phyloP scores from a whole-genome alignment of 345 rosid species.

The Citrus hindsii region DNA sequence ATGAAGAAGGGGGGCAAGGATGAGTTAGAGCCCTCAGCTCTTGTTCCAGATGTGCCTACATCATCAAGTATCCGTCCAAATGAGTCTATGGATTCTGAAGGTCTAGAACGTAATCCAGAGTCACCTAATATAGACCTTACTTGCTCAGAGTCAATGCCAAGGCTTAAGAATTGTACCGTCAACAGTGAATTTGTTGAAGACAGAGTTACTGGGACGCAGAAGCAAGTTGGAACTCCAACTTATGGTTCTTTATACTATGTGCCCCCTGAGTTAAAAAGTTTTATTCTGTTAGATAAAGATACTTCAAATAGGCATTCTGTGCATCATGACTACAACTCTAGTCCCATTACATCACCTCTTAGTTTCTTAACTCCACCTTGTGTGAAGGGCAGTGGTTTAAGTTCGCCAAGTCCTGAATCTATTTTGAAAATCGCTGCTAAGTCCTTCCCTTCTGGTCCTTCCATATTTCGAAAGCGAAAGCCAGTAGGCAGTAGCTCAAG shows the following conservation, averaged over 20 bases:
- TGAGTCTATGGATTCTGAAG: constrained; percentile 50
- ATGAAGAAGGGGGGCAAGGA: constrained; percentile 42
- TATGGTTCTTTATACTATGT: constrained; percentile 54
- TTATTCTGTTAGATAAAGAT: constrained; percentile 35
- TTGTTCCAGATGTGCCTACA: constrained; percentile 30
- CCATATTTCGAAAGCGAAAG: constrained; percentile 80
- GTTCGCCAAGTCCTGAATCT: constrained; percentile 65
- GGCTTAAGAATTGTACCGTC: constrained; percentile 27
- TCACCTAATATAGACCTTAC: constrained; percentile 26
- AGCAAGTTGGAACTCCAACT: constrained; percentile 33
- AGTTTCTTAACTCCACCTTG: constrained; percentile 84
- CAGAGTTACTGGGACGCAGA: constrained; percentile 23
- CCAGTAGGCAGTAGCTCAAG: constrained; percentile 24
- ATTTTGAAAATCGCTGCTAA: constrained; percentile 72
- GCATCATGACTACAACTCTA: constrained; percentile 36
- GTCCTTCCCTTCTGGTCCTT: constrained; percentile 82
- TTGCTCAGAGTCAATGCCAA: constrained; percentile 35
- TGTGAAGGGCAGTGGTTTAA: constrained; percentile 39
- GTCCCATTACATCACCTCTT: constrained; percentile 57
- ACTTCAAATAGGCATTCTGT: constrained; percentile 22
- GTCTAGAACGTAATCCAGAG: constrained; percentile 38
- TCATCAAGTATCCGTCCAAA: constrained; percentile 36
- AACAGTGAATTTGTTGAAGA: constrained; percentile 25
- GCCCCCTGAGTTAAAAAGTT: constrained; percentile 42
- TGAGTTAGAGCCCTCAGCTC: constrained; percentile 40